Evolutionary conservation across 148 eudicot genomes (phyloP), one percentile per base, ranked within the genome.

Genomic region (Limonium bicolor): DNA sequence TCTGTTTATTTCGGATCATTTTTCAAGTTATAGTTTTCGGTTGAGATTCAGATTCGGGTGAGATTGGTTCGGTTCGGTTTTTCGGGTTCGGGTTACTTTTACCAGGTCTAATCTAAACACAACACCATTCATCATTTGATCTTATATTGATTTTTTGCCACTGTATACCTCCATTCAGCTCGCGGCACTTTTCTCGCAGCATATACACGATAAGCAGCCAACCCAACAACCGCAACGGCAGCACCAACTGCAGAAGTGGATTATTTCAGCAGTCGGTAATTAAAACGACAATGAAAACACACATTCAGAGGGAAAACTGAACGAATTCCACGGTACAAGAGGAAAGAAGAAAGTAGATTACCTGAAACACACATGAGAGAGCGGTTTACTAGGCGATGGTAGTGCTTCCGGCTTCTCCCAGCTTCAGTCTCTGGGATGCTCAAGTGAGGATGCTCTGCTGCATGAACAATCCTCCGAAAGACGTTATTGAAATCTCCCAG

Each of bases 361-460:
- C 99, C 99, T 75, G 94, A 77, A 56, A 75, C 80, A 69, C 63
- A 54, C 75, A 78, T 60, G 30, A 83, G 74, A 33, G 99, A 90
- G 55, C 79, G 84, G 50, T 70, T 90, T 25, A 81, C 53, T 39
- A 80, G 84, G 46, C 72, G 63, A 42, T 72, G 71, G 57, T 84
- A 84, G 31, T 84, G 87, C 68, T 84, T 84, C 43, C 95, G 74
- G 55, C 74, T 90, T 68, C 65, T 77, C 48, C 93, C 93, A 45
- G 92, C 93, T 67, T 86, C 86, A 40, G 99, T 84, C 60, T 90
- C 85, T 15, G 99, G 99, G 46, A 84, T 84, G 69, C 85, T 84
- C 61, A 85, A 68, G 62, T 90, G 95, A 65, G 95, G 97, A 53
- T 65, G 83, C 62, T 88, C 97, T 4, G 97, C 97, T 5, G 94